phyloP scores from a whole-genome alignment of 2,329 filamentous ascomycete species.

The Aspergillus unguis region DNA sequence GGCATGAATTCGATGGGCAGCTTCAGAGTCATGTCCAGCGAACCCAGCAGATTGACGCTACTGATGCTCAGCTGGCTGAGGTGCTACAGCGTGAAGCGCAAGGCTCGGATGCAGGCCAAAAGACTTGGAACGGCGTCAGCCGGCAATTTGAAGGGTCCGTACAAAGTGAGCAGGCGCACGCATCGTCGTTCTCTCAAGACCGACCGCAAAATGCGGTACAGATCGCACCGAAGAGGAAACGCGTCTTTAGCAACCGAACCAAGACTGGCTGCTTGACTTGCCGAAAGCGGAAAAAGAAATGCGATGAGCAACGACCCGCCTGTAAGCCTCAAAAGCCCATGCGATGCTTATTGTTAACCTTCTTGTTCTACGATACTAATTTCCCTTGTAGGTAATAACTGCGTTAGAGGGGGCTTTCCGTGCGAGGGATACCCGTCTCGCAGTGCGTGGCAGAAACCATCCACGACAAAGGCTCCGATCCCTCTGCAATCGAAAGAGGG shows the following conservation, averaged over 20 bases:
- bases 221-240: conserved; percentile 46
- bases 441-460: conserved; percentile 73
- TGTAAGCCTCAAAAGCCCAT: conserved; percentile 60
- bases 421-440: conserved; percentile 88
- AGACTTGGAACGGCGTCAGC: conserved; percentile 30
- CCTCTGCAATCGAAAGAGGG: conserved; percentile 81
- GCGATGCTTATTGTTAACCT: conserved; percentile 4
- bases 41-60: conserved; percentile 43
- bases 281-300: conserved; percentile 92
- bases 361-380: conserved; percentile 10
- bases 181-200: conserved; percentile 33
- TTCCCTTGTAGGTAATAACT: conserved; percentile 69
- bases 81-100: conserved; percentile 51
- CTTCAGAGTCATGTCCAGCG: conserved; percentile 47
- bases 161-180: conserved; percentile 33
- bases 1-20: conserved; percentile 42
- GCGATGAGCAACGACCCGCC: conserved; percentile 87
- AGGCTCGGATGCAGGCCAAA: conserved; percentile 35
- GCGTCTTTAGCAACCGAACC: conserved; percentile 82
- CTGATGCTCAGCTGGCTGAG: conserved; percentile 52
- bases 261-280: conserved; percentile 96
- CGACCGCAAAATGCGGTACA: conserved; percentile 35
- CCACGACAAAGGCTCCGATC: conserved; percentile 64
- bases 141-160: conserved; percentile 37
- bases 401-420: conserved; percentile 80